These are phyloP conservation scores for Botrytis squamosa DNA, from an alignment of 2,329 filamentous ascomycete species.

Conservation along the genomic window DNA sequence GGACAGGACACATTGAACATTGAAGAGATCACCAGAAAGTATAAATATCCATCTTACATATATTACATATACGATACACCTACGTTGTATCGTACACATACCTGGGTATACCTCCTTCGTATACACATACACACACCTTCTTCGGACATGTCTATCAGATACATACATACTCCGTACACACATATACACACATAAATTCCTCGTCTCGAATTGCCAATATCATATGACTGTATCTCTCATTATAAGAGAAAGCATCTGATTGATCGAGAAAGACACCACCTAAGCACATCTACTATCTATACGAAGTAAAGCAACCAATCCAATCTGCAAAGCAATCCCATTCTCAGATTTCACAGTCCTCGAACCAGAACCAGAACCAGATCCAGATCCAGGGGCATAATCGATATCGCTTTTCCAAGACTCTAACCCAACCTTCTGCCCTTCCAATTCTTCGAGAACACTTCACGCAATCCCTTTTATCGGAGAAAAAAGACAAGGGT, in stretches of 20 bases:
- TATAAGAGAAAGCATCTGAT: background rate
- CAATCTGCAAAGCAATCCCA: background rate
- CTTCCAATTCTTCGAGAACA: constrained; percentile 4
- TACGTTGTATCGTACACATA: too few species aligned
- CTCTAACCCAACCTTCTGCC: background rate
- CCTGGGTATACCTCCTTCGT: background rate
- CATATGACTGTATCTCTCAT: background rate
- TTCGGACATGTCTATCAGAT: background rate
- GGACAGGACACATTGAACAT: background rate
- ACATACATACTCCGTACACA: background rate
- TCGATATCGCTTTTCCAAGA: background rate
- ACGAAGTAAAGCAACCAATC: background rate
- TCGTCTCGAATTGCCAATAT: background rate
- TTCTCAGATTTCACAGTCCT: background rate
- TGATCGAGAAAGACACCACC: background rate
- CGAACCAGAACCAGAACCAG: background rate
- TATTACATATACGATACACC: background rate
- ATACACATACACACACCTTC: too few species aligned
- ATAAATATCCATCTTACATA: background rate
- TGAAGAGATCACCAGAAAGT: background rate
- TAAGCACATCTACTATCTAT: background rate
- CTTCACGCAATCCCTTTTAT: background rate
- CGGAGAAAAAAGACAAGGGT: background rate
- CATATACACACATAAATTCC: background rate
- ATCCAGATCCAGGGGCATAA: background rate